Evolutionary conservation across 2,329 filamentous ascomycete species (phyloP).

Genomic region (Tolypocladium endophyticum): DNA sequence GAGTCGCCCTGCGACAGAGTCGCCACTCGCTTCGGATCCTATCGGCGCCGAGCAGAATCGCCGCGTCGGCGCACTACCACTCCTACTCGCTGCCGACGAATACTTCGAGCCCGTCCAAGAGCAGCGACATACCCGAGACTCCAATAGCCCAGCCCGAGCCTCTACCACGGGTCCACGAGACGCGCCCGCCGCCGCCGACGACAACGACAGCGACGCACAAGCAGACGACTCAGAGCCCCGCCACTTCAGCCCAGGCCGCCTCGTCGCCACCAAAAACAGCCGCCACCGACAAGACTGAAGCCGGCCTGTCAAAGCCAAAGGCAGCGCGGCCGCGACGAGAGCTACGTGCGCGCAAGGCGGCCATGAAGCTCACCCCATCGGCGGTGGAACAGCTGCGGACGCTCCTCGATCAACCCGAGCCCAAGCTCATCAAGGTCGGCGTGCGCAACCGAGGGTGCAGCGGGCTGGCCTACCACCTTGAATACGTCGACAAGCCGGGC

Average conservation of each 20-base stretch:
- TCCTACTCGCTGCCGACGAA: constrained; percentile 38
- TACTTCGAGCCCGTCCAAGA: constrained; percentile 27
- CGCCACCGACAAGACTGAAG: constrained; percentile 27
- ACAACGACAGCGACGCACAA: constrained; percentile 9
- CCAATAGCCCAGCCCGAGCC: constrained; percentile 34
- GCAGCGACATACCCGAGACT: constrained; percentile 33
- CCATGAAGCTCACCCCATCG: constrained; percentile 72
- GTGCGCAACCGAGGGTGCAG: constrained; percentile 93
- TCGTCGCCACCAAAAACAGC: constrained; percentile 23
- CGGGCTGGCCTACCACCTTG: constrained; percentile 83
- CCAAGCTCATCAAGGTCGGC: constrained; percentile 87
- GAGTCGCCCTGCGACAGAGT: constrained; percentile 28
- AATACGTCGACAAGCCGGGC: constrained; percentile 87
- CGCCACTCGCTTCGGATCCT: constrained; percentile 31
- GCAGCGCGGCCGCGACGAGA: constrained; percentile 26
- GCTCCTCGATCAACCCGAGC: constrained; percentile 73
- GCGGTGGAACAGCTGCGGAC: constrained; percentile 70
- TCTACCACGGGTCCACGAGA: constrained; percentile 42
- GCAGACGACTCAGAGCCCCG: constrained; percentile 8
- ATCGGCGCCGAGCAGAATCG: constrained; percentile 21
- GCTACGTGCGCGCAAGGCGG: constrained; percentile 66
- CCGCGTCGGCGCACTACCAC: constrained; percentile 37
- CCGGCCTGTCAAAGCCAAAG: constrained; percentile 57
- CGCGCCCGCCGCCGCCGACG: constrained; percentile 28
- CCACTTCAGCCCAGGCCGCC: constrained; percentile 7